phyloP scores from a whole-genome alignment of 768 basidiomycete genomes.

The Lactarius sanguifluus region DNA sequence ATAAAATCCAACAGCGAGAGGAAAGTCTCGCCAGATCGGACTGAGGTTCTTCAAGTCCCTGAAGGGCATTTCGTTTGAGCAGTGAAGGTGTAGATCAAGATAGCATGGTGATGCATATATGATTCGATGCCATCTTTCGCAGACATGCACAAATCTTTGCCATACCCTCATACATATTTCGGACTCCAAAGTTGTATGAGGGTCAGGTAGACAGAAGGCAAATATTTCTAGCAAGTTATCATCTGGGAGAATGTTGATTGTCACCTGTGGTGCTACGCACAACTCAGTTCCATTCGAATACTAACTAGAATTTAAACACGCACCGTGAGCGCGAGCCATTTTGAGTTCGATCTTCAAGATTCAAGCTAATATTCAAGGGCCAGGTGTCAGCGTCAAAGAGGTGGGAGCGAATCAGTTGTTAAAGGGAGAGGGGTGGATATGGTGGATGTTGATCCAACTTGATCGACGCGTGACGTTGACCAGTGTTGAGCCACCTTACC shows the following conservation, averaged over 20 bases:
- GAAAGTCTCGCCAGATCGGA: not conserved
- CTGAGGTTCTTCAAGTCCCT: not conserved
- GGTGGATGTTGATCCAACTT: too few relatives aligned
- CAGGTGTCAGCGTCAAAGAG: not conserved
- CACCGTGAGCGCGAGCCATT: not conserved
- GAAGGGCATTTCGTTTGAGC: not conserved
- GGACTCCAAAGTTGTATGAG: rapidly evolving
- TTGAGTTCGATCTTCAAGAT: not conserved
- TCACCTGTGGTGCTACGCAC: not conserved
- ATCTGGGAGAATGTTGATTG: not conserved
- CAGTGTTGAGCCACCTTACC: too few relatives aligned
- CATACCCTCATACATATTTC: not conserved
- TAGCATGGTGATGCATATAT: not conserved
- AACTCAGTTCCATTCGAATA: not conserved
- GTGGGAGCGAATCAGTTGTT: not conserved
- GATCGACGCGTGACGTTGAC: too few relatives aligned
- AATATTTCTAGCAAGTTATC: not conserved
- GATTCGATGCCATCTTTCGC: not conserved
- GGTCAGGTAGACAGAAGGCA: not conserved
- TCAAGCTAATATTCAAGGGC: too few relatives aligned
- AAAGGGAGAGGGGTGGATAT: too few relatives aligned
- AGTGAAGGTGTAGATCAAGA: not conserved
- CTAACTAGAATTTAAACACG: not conserved
- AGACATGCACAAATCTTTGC: not conserved
- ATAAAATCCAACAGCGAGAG: not conserved